Conservation (phyloP, 2,329 filamentous ascomycete genomes). For the Sarocladium oryzae region DNA sequence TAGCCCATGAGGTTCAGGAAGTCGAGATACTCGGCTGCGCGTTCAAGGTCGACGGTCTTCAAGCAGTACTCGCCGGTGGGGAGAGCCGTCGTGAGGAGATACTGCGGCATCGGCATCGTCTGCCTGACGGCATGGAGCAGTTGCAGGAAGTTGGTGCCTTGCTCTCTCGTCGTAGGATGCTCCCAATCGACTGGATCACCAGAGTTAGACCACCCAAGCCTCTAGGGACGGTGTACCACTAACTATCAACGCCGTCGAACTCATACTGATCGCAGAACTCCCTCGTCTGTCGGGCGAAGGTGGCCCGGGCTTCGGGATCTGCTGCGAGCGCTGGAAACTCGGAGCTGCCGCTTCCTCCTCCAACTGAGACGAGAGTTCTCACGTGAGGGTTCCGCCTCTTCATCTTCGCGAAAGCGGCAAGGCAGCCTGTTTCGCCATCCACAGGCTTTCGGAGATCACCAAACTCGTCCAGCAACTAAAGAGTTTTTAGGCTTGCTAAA, state of each 20-base stretch:
- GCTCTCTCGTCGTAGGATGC: slow-evolving; percentile 46
- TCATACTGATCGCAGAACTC: slow-evolving; percentile 49
- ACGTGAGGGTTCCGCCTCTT: slow-evolving; percentile 51
- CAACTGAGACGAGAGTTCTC: slow-evolving; percentile 56
- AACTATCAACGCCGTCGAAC: slow-evolving; percentile 61
- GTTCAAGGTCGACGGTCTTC: slow-evolving; percentile 49
- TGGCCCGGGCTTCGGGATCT: slow-evolving; percentile 37
- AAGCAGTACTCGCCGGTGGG: slow-evolving; percentile 58
- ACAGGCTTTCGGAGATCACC: slow-evolving; percentile 55
- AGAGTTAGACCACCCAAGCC: too few species aligned
- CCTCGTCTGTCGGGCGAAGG: slow-evolving; percentile 48
- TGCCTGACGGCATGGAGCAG: slow-evolving; percentile 50
- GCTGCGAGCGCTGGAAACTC: slow-evolving; percentile 53
- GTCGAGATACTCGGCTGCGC: slow-evolving; percentile 48
- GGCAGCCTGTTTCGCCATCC: slow-evolving; percentile 52
- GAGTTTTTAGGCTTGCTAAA: too few species aligned
- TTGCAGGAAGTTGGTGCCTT: slow-evolving; percentile 51
- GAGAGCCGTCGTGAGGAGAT: slow-evolving; percentile 55
- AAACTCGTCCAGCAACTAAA: slow-evolving; percentile 51
- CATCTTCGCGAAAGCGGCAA: slow-evolving; percentile 51
- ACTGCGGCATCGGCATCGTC: slow-evolving; percentile 47
- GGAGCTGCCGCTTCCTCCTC: slow-evolving; percentile 56
- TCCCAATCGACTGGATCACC: slow-evolving; percentile 57
- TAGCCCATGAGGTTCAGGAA: slow-evolving; percentile 64
- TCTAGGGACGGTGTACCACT: slow-evolving; percentile 10